Base-by-base conservation (phyloP, 306 rosid genomes). In the Malus sylvestris region DNA sequence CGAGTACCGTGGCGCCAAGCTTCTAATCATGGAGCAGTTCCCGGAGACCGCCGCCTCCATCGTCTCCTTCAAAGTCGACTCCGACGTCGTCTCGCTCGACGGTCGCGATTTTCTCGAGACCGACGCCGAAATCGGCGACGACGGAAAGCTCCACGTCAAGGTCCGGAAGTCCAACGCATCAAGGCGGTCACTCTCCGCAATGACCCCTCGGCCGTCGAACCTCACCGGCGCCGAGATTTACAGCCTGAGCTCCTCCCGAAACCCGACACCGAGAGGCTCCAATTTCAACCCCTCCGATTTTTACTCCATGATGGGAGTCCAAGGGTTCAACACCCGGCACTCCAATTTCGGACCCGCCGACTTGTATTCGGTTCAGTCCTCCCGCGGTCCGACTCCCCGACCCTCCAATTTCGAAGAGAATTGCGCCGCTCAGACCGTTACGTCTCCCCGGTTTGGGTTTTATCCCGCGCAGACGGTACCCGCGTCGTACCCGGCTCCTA, bases 11-110 rank as follows among this genome's bases (percentile, higher is more conserved):
- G 94, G 98, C 11, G 99, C 99, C 0, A 96, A 96, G 87, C 76
- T 96, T 22, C 78, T 96, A 1, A 96, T 96, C 68, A 92, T 91
- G 98, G 97, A 96, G 68, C 99, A 96, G 90, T 96, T 96, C 23
- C 99, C 99, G 0, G 98, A 96, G 70, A 96, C 99, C 12, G 99
- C 98, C 0, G 98, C 98, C 5, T 96, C 99, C 5, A 96, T 96
- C 12, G 97, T 96, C 6, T 96, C 99, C 4, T 92, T 96, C 55
- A 96, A 96, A 51, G 93, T 96, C 46, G 99, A 96, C 75, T 96
- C 99, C 49, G 99, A 96, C 74, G 98, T 96, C 29, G 90, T 96
- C n/a, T 96, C 99, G 0, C 91, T 96, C 3, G 99, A 96, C 78
- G 99, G 98, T 0, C 71, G 97, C 1, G 99, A 91, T 51, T 96